phyloP scores from a whole-genome alignment of 192 early-diverging fungal genomes.

The Rhizophagus prolifer region DNA sequence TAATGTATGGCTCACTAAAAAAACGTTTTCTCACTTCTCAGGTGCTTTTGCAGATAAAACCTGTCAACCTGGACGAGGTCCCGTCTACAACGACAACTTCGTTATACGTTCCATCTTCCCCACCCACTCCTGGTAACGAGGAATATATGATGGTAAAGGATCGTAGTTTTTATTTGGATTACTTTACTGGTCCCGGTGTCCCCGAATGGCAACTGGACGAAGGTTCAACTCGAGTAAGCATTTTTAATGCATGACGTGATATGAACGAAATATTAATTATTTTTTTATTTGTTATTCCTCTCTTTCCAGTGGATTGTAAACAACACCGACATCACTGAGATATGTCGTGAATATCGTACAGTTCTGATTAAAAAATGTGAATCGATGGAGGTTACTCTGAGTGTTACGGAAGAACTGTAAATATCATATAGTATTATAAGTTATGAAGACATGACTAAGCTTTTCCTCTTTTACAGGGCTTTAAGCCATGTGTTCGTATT shows the following conservation, averaged over 20 bases:
- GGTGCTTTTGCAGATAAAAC: background rate
- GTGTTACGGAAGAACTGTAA: slow-evolving; percentile 14
- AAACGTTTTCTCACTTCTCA: background rate
- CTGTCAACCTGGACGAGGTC: background rate
- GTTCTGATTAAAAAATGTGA: slow-evolving; percentile 7
- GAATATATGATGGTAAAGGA: background rate
- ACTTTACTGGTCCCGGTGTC: slow-evolving; percentile 15
- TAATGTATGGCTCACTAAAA: background rate
- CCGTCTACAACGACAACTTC: background rate
- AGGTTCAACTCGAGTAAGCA: slow-evolving; percentile 9
- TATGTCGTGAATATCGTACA: slow-evolving; percentile 2
- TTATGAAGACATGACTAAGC: background rate
- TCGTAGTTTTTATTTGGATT: background rate
- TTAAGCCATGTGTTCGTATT: slow-evolving; percentile 27
- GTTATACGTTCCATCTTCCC: background rate
- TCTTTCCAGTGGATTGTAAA: slow-evolving; percentile 15
- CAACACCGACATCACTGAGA: slow-evolving; percentile 10
- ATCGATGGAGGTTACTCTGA: background rate
- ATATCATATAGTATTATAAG: slow-evolving; percentile 15
- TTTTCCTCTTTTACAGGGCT: slow-evolving; percentile 8
- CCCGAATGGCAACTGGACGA: background rate
- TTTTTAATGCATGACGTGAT: slow-evolving; percentile 14
- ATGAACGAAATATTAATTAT: background rate
- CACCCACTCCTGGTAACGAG: background rate
- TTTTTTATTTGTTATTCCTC: slow-evolving; percentile 11